Evolutionary conservation across 768 basidiomycete genomes (phyloP), one percentile per base, ranked within the genome.

Genomic region (Tubosaeta brunneosetosa): DNA sequence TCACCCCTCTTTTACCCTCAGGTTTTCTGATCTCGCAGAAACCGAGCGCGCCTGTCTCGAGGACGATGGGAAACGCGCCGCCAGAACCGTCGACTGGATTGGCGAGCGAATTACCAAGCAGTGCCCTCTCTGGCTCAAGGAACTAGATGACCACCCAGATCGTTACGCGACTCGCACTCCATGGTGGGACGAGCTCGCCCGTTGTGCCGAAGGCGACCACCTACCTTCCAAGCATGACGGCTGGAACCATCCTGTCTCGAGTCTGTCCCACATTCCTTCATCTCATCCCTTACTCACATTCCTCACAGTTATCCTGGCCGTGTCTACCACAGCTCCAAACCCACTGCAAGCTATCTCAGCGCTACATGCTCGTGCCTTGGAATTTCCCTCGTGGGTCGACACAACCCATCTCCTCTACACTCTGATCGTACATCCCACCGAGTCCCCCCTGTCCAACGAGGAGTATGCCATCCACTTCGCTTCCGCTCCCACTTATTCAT

Each of bases 141-240:
- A 87, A 61, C 63, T 84, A 41, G 82, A 87, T 53, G 73, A 68
- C 29, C 53, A 69, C 3, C 72, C 71, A 11, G 74, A 77, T 42
- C 71, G 66, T 34, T 71, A 78, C 38, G 44, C 60, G 1, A 50
- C 71, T 41, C 73, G 79, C 46, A 82, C 87, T 10, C 90, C 89
- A 1, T 93, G 91, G 91, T 93, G 91, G 91, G 86, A 90, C 56
- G 91, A 93, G 64, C 75, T 93, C 36, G 75, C 78, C 60, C 77
- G 82, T 11, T 93, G 91, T 66, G 76, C 79, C 1, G 86, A 92
- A 64, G 88, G 87, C 1, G 88, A 92, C 62, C 76, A 81, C 66
- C 74, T 85, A 10, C 91, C 91, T 10, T 81, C 80, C 32, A 84
- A 76, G 63, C 64, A 71, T 1, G 91, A 93, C 62, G 86, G 82